Evolutionary conservation across 352 stramenopile species (phyloP).

Genomic region (Globisporangium radiosum): DNA sequence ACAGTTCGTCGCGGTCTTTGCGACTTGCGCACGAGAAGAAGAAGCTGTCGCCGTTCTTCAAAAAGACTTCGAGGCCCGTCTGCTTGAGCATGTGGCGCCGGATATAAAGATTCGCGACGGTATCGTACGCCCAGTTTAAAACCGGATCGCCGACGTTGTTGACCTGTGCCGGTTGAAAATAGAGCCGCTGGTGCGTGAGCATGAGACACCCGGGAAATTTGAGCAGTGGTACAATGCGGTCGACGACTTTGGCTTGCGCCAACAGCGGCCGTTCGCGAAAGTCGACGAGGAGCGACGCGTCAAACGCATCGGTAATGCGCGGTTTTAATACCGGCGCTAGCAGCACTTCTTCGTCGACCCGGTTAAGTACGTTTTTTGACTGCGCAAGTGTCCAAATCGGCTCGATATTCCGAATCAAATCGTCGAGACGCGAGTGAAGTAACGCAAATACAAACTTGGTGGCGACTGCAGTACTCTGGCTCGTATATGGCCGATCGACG

Average conservation of each 20-base stretch:
- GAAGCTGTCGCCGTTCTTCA: constrained; percentile 64
- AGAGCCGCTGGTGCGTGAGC: constrained; percentile 72
- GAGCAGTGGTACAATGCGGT: constrained; percentile 87
- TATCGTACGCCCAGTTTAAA: constrained; percentile 75
- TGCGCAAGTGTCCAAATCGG: constrained; percentile 64
- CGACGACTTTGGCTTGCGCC: constrained; percentile 64
- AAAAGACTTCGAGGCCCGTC: constrained; percentile 82
- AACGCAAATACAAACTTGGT: constrained; percentile 80
- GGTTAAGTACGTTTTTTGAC: constrained; percentile 67
- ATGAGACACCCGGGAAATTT: constrained; percentile 90
- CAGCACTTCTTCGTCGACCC: constrained; percentile 76
- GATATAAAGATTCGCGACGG: constrained; percentile 79
- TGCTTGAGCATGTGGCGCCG: constrained; percentile 84
- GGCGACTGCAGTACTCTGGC: constrained; percentile 16
- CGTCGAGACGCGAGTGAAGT: constrained; percentile 76
- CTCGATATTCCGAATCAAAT: constrained; percentile 68
- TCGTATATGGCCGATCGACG: constrained; percentile 70
- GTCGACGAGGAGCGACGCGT: constrained; percentile 85
- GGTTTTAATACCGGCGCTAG: constrained; percentile 65
- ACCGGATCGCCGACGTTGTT: constrained; percentile 90
- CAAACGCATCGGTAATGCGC: constrained; percentile 81
- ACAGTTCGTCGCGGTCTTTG: constrained; percentile 63
- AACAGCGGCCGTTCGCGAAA: constrained; percentile 84
- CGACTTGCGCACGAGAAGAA: constrained; percentile 78
- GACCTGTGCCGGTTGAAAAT: constrained; percentile 89